Percentiles rank a stretch among this genome's conserved stretches.
These are phyloP conservation scores for Ascochyta viciae-villosae DNA, from an alignment of 2,329 filamentous ascomycete species.

Conservation along the genomic window DNA sequence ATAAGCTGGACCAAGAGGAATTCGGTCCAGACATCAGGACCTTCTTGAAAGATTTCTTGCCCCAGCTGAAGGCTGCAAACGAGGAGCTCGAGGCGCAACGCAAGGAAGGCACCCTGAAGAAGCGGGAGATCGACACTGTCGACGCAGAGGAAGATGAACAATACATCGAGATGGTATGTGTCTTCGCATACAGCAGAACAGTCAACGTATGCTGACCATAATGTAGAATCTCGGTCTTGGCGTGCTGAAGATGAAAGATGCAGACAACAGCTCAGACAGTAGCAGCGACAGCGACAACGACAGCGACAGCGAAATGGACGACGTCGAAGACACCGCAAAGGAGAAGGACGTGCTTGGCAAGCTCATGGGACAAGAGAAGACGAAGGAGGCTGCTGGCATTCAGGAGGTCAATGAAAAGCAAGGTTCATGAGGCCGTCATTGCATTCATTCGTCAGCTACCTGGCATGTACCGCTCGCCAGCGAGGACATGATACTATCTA, in stretches of 20 bases:
- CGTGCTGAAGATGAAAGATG: conserved; percentile 52
- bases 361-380: conserved; percentile 45
- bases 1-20: conserved; percentile 37
- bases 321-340: conserved; percentile 12
- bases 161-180: conserved; percentile 52
- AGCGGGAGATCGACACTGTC: conserved; percentile 47
- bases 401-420: conserved; percentile 39
- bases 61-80: conserved; percentile 53
- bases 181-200: not conserved
- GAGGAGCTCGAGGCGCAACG: conserved; percentile 51
- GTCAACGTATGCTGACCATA: conserved; percentile 13
- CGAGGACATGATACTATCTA: not conserved
- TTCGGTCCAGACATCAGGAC: conserved; percentile 39
- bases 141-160: conserved; percentile 37
- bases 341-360: conserved; percentile 47
- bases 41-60: conserved; percentile 52
- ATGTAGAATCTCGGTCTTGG: conserved; percentile 53
- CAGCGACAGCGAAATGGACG: conserved; percentile 25
- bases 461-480: not conserved
- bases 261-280: conserved; percentile 26
- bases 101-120: conserved; percentile 47
- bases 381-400: conserved; percentile 30
- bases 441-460: not conserved
- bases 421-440: conserved; percentile 17
- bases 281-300: conserved; percentile 21